phyloP scores from a whole-genome alignment of 768 basidiomycete species.

The Lactarius hatsudake region DNA sequence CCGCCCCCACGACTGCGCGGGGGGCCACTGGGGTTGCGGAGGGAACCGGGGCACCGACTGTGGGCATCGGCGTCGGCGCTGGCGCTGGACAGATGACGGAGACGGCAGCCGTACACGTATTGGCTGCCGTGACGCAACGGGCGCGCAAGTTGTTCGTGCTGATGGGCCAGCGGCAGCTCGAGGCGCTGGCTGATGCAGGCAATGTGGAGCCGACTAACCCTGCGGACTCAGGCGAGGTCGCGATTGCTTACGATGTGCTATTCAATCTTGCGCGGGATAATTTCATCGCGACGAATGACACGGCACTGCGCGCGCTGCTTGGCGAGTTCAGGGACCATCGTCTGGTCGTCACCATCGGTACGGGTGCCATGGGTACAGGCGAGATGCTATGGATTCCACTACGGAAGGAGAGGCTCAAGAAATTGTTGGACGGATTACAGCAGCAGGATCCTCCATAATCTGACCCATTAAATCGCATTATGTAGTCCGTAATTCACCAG shows the following conservation, averaged over 20 bases:
- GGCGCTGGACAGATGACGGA: constrained; percentile 57
- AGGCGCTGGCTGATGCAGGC: constrained; percentile 44
- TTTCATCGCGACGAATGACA: constrained; percentile 88
- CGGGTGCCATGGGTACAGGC: constrained; percentile 35
- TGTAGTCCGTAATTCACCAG: not conserved
- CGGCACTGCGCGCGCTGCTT: constrained; percentile 74
- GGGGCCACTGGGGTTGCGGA: constrained; percentile 28
- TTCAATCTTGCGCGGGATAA: constrained; percentile 75
- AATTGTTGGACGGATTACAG: constrained; percentile 34
- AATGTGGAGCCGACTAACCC: constrained; percentile 18
- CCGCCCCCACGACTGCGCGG: constrained; percentile 32
- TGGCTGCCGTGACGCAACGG: constrained; percentile 83
- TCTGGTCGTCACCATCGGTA: constrained; percentile 54
- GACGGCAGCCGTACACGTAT: constrained; percentile 73
- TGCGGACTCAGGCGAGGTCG: constrained; percentile 51
- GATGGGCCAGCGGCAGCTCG: constrained; percentile 67
- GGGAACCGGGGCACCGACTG: constrained; percentile 24
- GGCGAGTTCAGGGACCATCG: constrained; percentile 92
- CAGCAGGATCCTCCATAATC: not conserved
- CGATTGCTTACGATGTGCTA: constrained; percentile 61
- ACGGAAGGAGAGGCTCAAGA: constrained; percentile 66
- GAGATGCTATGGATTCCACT: constrained; percentile 87
- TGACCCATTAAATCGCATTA: not conserved
- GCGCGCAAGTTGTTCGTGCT: constrained; percentile 79
- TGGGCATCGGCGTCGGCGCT: constrained; percentile 36